Base-by-base conservation (phyloP, 2,329 filamentous ascomycete genomes). In the Colletotrichum incanum region DNA sequence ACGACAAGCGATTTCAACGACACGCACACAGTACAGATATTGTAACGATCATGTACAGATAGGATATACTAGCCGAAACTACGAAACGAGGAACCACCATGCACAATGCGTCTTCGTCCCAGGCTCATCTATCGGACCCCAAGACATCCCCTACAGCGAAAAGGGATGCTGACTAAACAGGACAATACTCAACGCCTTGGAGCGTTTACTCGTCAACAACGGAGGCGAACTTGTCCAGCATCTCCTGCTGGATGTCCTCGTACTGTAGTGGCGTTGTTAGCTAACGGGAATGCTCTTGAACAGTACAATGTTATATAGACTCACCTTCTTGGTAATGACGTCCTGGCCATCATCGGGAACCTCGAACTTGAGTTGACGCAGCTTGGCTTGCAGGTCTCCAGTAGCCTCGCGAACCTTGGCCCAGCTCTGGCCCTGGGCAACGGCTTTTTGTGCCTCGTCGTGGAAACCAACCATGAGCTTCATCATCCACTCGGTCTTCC, bases 401-500 rank as follows among this genome's bases (percentile, higher is more conserved):
- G 96, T 99, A 43, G 93, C 91, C 79, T 99, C 96, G 76, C 96
- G 92, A 67, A 99, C 93, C 90, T 97, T 98, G 80, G 88, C 86
- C 96, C 96, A 99, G 84, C 87, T 93, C 84, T 96, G 93, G 73
- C 96, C 96, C 83, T 98, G 94, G 7, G 93, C 89, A 80, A 99
- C 90, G 8, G 94, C 95, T 90, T 98, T 98, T 83, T 98, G 96
- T 31, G 94, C 92, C 87, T 99, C 96, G 79, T 99, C 97, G 82
- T 98, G 94, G 90, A 96, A 99, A 71, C 93, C 94, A 88, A 99
- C 94, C 92, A 99, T 98, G 75, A 94, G 93, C 90, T 97, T 98
- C 96, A 99, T 99, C 96, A 99, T 98, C 93, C 96, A 99, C 83
- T 97, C 93, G 0, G 96, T 99, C 92, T 99, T 99, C 96, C 96